A percentile compares a stretch with the other conserved stretches of the same genome.
phyloP scores from a whole-genome alignment of 176 grass and related monocot species.

The Phragmites australis region DNA sequence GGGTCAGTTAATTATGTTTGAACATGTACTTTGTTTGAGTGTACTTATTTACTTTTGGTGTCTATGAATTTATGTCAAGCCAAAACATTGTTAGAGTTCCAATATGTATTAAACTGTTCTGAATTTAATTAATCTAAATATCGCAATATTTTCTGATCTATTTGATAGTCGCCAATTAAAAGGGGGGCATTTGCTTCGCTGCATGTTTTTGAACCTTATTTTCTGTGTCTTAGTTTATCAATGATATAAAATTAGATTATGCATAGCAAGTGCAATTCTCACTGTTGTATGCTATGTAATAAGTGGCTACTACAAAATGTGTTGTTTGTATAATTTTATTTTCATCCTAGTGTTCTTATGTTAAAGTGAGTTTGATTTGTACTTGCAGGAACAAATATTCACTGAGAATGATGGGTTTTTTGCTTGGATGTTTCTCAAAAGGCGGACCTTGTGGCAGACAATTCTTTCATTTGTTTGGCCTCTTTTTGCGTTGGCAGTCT shows the following conservation, averaged over 20 bases:
- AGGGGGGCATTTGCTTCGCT: neutral
- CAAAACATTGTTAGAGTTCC: neutral
- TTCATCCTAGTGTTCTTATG: constrained; percentile 5
- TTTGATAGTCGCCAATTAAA: neutral
- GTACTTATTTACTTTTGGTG: neutral
- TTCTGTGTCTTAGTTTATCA: neutral
- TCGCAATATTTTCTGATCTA: neutral
- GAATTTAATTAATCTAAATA: neutral
- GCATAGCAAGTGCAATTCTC: neutral
- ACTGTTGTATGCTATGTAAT: neutral
- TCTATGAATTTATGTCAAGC: neutral
- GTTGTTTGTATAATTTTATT: constrained; percentile 17
- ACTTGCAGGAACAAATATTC: constrained; percentile 79
- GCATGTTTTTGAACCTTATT: neutral
- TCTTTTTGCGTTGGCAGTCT: constrained; percentile 87
- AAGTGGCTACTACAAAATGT: neutral
- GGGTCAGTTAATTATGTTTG: neutral
- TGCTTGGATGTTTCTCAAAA: constrained; percentile 99
- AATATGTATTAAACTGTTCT: neutral
- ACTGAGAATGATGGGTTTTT: constrained; percentile 95
- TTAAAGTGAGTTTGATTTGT: constrained; percentile 41
- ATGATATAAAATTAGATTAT: constrained; percentile 7
- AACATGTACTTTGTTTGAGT: neutral
- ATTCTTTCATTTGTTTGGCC: constrained; percentile 99
- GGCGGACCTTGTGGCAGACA: constrained; percentile 88